phyloP scores from a whole-genome alignment of 768 basidiomycete species.

The Favolaschia claudopus region DNA sequence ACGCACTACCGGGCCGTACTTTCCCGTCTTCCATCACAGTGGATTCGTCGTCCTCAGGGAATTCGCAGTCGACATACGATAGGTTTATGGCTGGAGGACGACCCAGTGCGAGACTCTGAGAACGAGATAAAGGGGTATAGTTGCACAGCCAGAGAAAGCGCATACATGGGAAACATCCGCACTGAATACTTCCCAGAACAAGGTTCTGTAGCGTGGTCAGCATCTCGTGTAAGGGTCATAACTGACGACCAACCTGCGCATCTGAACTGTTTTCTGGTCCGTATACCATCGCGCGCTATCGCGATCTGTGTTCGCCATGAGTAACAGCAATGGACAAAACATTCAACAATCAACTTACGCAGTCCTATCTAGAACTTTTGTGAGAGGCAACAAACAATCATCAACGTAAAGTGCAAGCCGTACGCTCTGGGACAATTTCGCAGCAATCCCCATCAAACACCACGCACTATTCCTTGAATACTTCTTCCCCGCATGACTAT shows the following conservation, averaged over 20 bases:
- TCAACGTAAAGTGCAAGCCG: constrained; percentile 17
- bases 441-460: constrained; percentile 61
- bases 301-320: constrained; percentile 37
- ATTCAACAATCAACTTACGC: constrained; percentile 42
- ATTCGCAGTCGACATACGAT: constrained; percentile 51
- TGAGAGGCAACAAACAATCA: background rate
- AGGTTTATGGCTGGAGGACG: constrained; percentile 48
- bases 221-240: background rate
- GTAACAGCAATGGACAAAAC: background rate
- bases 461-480: constrained; percentile 58
- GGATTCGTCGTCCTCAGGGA: constrained; percentile 63
- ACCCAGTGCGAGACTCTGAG: constrained; percentile 46
- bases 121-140: background rate
- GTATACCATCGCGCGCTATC: constrained; percentile 51
- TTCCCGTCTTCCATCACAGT: constrained; percentile 52
- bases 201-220: constrained; percentile 24
- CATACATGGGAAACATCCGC: constrained; percentile 47
- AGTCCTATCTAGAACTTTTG: constrained; percentile 50
- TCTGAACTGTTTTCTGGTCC: constrained; percentile 46
- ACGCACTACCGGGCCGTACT: constrained; percentile 58
- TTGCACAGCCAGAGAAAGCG: constrained; percentile 1
- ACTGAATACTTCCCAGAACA: constrained; percentile 50
- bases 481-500: constrained; percentile 59
- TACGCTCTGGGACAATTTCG: constrained; percentile 68
- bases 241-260: constrained; percentile 25